These are phyloP conservation scores for Hygrophorus russula DNA, from an alignment of 768 basidiomycete genomes.

Conservation along the genomic window DNA sequence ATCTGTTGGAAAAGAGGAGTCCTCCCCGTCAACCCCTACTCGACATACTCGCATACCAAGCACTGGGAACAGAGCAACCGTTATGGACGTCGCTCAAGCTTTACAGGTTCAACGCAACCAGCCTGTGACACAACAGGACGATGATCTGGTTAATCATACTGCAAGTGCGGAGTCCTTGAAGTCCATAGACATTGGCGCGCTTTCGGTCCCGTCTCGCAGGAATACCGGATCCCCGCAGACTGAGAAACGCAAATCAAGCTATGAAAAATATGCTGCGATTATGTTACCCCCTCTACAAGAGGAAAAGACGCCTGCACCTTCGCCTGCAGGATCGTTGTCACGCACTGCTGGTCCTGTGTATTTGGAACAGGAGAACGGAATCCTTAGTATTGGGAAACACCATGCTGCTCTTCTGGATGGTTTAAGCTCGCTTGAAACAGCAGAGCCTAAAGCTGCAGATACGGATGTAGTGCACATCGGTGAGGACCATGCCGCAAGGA, in stretches of 20 bases:
- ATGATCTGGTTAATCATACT: background rate
- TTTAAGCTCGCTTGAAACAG: background rate
- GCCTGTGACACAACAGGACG: conserved; percentile 1
- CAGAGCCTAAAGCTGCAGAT: background rate
- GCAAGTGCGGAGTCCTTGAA: conserved; percentile 1
- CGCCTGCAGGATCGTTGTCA: conserved; percentile 45
- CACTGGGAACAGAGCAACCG: conserved; percentile 57
- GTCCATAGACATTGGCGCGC: conserved; percentile 7
- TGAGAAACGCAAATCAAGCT: conserved; percentile 57
- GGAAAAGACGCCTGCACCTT: conserved; percentile 46
- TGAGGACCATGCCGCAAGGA: conserved; percentile 1
- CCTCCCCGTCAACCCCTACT: conserved; percentile 20
- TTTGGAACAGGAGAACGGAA: background rate
- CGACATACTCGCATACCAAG: conserved; percentile 51
- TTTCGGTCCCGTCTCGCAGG: conserved; percentile 10
- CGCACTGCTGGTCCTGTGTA: conserved; percentile 14
- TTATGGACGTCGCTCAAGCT: conserved; percentile 71
- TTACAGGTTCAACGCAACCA: conserved; percentile 22
- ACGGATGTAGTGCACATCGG: conserved; percentile 21
- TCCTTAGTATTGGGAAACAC: background rate
- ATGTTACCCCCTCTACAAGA: conserved; percentile 57
- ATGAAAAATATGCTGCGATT: conserved; percentile 54
- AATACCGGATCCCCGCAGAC: conserved; percentile 16
- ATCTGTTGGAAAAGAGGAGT: conserved; percentile 12
- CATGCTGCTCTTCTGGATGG: background rate